Evolutionary conservation across 306 rosid species (phyloP).

Genomic region (Begonia peltatifolia): DNA sequence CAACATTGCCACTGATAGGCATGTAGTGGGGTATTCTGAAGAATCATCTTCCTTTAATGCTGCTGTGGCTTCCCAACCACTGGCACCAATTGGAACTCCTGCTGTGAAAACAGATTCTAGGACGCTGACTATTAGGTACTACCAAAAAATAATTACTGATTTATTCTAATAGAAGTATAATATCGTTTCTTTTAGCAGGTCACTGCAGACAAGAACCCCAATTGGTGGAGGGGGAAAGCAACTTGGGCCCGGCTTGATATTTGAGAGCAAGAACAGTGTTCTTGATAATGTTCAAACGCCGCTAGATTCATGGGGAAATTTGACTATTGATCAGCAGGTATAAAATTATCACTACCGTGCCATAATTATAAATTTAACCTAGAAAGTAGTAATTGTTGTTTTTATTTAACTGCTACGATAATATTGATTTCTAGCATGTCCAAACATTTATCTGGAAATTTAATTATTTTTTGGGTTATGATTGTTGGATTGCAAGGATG

Average conservation of each 20-base stretch:
- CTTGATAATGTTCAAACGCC: slow-evolving; percentile 52
- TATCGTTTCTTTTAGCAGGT: slow-evolving; percentile 27
- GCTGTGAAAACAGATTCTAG: slow-evolving; percentile 62
- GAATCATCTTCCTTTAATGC: slow-evolving; percentile 52
- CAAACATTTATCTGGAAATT: slow-evolving; percentile 1
- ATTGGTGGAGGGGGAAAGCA: slow-evolving; percentile 35
- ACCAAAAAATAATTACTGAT: background rate
- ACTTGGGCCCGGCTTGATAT: slow-evolving; percentile 30
- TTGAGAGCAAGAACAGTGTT: slow-evolving; percentile 58
- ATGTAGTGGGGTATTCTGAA: slow-evolving; percentile 30
- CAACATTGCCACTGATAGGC: slow-evolving; percentile 40
- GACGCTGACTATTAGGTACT: slow-evolving; percentile 53
- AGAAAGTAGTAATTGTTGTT: no score
- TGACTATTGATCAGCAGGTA: slow-evolving; percentile 75
- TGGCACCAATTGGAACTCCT: slow-evolving; percentile 92
- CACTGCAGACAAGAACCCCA: slow-evolving; percentile 37
- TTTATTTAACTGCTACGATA: background rate
- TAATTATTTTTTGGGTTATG: background rate
- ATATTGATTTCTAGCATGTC: background rate
- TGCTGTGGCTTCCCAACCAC: slow-evolving; percentile 35
- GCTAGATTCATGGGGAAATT: slow-evolving; percentile 59
- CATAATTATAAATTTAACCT: no score
- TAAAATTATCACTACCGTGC: background rate
- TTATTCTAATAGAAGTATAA: background rate
- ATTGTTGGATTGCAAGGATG: background rate